These are phyloP conservation scores for Artemisia argyi DNA, from an alignment of 129 eudicot species.

Conservation along the genomic window DNA sequence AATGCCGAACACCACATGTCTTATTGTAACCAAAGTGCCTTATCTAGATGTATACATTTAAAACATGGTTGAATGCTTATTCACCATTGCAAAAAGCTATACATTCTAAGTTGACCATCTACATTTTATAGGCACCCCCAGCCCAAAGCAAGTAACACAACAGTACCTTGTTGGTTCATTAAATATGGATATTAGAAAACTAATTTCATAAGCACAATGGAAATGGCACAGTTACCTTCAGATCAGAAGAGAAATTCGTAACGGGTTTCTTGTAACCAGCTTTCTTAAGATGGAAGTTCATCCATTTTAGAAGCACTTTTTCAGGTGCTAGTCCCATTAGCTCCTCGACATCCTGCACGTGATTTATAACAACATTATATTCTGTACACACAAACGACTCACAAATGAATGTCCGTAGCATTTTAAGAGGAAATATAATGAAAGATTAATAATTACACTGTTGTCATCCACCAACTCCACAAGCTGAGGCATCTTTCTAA, in stretches of 20 bases:
- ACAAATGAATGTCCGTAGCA: background rate
- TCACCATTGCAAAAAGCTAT: background rate
- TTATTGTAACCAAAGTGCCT: too few relatives aligned
- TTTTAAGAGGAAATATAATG: background rate
- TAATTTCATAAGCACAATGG: background rate
- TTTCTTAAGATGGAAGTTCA: slow-evolving; percentile 93
- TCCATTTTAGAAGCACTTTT: slow-evolving; percentile 80
- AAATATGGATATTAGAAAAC: background rate
- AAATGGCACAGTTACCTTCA: slow-evolving; percentile 51
- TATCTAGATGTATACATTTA: too few relatives aligned
- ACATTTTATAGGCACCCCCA: background rate
- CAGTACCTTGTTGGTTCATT: background rate
- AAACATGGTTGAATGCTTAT: too few relatives aligned
- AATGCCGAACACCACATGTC: too few relatives aligned
- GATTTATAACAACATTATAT: slow-evolving; percentile 13
- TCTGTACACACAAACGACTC: background rate
- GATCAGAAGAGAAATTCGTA: slow-evolving; percentile 79
- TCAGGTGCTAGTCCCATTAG: slow-evolving; percentile 88
- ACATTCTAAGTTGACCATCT: background rate
- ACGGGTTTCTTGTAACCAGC: slow-evolving; percentile 87
- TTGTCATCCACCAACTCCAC: slow-evolving; percentile 88
- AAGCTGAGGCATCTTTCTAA: slow-evolving; percentile 95
- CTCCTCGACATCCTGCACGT: slow-evolving; percentile 85
- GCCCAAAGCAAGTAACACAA: background rate
- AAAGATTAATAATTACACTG: slow-evolving; percentile 42